These are phyloP conservation scores for Calonectria pseudoreteaudii DNA, from an alignment of 2,329 filamentous ascomycete species.

Conservation along the genomic window DNA sequence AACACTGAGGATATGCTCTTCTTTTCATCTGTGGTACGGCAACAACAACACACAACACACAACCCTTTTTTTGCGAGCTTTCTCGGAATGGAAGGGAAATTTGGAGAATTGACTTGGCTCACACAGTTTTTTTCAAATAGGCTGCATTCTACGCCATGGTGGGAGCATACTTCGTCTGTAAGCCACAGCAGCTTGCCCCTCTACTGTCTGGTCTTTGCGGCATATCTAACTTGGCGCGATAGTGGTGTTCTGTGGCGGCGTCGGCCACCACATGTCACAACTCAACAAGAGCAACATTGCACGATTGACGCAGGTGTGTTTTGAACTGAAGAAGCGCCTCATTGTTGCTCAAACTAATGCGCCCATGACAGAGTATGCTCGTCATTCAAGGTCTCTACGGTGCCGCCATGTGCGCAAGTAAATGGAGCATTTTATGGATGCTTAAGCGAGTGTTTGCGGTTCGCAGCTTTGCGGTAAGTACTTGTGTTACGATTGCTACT, in stretches of 20 bases:
- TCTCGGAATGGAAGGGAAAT: not conserved
- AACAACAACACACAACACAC: not conserved
- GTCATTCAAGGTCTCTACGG: slow-evolving; percentile 30
- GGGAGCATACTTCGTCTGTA: slow-evolving; percentile 23
- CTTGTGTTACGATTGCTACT: too few species aligned
- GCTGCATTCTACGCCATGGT: slow-evolving; percentile 28
- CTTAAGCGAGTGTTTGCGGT: slow-evolving; percentile 29
- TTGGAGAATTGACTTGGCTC: not conserved
- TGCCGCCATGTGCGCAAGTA: slow-evolving; percentile 29
- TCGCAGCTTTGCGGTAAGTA: slow-evolving; percentile 20
- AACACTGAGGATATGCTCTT: slow-evolving; percentile 28
- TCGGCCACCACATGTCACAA: slow-evolving; percentile 30
- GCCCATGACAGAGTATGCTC: slow-evolving; percentile 21
- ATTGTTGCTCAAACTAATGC: not conserved
- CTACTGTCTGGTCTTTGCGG: too few species aligned
- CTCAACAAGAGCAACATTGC: slow-evolving; percentile 22
- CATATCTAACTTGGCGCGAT: not conserved
- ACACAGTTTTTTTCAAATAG: slow-evolving; percentile 9
- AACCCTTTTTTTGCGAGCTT: not conserved
- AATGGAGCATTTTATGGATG: slow-evolving; percentile 35
- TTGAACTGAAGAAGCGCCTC: too few species aligned
- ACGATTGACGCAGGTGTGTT: slow-evolving; percentile 28
- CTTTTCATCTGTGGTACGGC: slow-evolving; percentile 31
- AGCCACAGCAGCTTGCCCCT: not conserved
- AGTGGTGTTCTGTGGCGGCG: slow-evolving; percentile 29